A percentile compares a stretch with the other conserved stretches of the same genome.
Evolutionary conservation across 192 early-diverging fungal species (phyloP).

Genomic region (Rhizophagus clarus): DNA sequence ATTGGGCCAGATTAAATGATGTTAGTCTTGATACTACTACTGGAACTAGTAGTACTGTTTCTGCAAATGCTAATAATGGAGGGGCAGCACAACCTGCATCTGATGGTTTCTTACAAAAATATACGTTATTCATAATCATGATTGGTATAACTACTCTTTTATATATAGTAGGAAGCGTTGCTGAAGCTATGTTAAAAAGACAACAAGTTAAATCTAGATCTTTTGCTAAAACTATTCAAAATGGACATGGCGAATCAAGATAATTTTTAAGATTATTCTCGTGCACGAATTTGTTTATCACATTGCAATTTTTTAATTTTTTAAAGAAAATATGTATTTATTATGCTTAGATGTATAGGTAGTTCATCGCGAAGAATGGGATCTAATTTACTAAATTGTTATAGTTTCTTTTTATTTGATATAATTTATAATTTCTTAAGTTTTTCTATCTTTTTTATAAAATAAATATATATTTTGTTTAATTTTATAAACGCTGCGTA

Average conservation of each 20-base stretch:
- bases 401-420: no score
- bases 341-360: no score
- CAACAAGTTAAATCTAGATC: constrained; percentile 15
- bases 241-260: not conserved
- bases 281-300: no score
- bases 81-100: not conserved
- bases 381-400: no score
- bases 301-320: no score
- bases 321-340: no score
- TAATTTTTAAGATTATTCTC: not conserved
- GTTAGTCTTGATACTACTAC: not conserved
- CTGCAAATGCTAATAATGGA: not conserved
- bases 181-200: constrained; percentile 8
- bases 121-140: constrained; percentile 17
- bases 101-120: not conserved
- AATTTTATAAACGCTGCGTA: no score
- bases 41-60: not conserved
- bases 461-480: no score
- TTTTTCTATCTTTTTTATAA: no score
- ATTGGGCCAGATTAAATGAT: not conserved
- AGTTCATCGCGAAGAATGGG: no score
- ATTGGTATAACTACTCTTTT: constrained; percentile 5
- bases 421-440: no score
- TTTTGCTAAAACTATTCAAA: constrained; percentile 5
- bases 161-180: constrained; percentile 3